A percentile compares a stretch with the other conserved stretches of the same genome.
These are phyloP conservation scores for Apiospora sp. DNA, from an alignment of 2,329 filamentous ascomycete genomes.

Conservation along the genomic window DNA sequence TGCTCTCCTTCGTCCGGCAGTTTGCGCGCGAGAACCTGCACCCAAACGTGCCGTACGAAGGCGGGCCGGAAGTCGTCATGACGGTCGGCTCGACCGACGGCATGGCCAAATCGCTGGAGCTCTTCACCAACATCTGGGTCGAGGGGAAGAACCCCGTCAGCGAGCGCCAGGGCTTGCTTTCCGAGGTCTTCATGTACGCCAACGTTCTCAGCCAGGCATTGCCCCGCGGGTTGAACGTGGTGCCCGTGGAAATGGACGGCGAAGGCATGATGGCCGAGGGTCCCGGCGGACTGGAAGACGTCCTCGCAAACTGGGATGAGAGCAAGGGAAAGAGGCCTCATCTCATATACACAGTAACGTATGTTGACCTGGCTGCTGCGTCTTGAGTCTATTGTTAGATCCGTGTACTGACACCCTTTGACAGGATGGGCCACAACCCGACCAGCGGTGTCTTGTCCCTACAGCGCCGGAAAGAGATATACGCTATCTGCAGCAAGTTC, in stretches of 20 bases:
- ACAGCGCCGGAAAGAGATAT: conserved; percentile 78
- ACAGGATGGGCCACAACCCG: conserved; percentile 87
- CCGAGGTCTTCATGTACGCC: conserved; percentile 83
- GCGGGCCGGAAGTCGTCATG: conserved; percentile 78
- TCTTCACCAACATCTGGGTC: conserved; percentile 79
- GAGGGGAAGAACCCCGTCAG: conserved; percentile 70
- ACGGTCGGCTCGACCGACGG: conserved; percentile 88
- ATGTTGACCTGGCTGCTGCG: conserved; percentile 48
- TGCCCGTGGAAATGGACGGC: conserved; percentile 77
- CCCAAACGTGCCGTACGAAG: conserved; percentile 80
- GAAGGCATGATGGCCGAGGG: conserved; percentile 82
- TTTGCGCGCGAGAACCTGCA: conserved; percentile 81
- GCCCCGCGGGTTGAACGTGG: conserved; percentile 76
- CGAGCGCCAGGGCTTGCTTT: conserved; percentile 78
- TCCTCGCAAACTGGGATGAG: conserved; percentile 84
- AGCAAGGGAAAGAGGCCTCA: conserved; percentile 78
- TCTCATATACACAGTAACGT: conserved; percentile 90
- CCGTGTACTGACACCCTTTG: background rate
- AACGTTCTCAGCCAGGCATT: conserved; percentile 73
- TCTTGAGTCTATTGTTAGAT: background rate
- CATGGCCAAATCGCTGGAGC: conserved; percentile 78
- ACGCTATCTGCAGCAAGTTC: conserved; percentile 80
- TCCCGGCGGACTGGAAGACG: conserved; percentile 76
- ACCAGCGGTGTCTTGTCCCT: conserved; percentile 79
- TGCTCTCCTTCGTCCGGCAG: conserved; percentile 79